Evolutionary conservation across 495 filamentous ascomycete species (phyloP).

Genomic region (Neurospora sp.): DNA sequence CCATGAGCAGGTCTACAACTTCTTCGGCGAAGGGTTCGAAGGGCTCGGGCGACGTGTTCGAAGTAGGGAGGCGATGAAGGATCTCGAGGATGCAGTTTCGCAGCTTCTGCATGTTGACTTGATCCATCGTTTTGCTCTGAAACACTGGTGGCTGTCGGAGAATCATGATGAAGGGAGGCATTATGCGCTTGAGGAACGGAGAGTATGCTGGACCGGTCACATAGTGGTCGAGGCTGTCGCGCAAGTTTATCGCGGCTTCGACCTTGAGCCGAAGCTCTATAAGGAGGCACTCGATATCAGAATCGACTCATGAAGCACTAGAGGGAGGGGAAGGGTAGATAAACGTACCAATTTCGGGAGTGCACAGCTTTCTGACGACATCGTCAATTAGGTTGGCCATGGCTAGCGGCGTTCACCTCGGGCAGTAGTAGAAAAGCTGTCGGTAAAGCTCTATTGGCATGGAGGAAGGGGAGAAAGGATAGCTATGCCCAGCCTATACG

Average conservation of each 20-base stretch:
- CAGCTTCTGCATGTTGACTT: constrained; percentile 64
- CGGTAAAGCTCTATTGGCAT: neutral
- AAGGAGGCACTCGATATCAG: neutral
- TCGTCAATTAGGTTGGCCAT: constrained; percentile 46
- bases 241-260: constrained; percentile 66
- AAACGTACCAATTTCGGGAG: constrained; percentile 39
- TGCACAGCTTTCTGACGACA: constrained; percentile 42
- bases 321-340: neutral
- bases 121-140: constrained; percentile 74
- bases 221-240: constrained; percentile 73
- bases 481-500: neutral
- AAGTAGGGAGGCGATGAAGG: constrained; percentile 76
- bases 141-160: constrained; percentile 84
- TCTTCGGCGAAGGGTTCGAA: constrained; percentile 79
- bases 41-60: constrained; percentile 54
- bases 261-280: constrained; percentile 67
- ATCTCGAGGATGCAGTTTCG: constrained; percentile 91
- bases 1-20: constrained; percentile 81
- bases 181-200: constrained; percentile 69
- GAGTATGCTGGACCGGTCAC: constrained; percentile 50
- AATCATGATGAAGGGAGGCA: constrained; percentile 82
- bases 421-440: constrained; percentile 2
- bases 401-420: constrained; percentile 26
- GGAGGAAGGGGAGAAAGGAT: neutral
- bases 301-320: neutral